Evolutionary conservation across 257 asterid genomes (phyloP).

Genomic region (Ophiorrhiza pumila): DNA sequence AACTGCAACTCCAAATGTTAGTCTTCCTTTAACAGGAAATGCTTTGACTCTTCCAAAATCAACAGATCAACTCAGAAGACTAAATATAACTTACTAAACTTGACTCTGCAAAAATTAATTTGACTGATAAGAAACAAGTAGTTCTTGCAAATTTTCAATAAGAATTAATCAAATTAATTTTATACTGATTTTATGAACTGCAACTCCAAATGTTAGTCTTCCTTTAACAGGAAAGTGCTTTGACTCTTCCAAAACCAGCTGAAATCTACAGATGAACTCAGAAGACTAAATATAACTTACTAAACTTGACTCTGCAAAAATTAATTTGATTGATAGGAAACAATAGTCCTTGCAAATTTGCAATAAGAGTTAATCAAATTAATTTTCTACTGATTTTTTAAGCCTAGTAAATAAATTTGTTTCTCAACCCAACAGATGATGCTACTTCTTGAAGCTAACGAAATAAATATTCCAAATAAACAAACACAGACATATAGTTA

Average conservation of each 20-base stretch:
- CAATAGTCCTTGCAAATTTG: too few relatives aligned
- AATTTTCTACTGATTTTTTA: background rate
- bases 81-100: background rate
- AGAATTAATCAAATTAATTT: background rate
- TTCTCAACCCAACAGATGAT: background rate
- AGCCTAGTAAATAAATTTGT: background rate
- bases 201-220: background rate
- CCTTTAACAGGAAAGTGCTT: background rate
- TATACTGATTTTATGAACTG: background rate
- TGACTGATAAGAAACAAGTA: too few relatives aligned
- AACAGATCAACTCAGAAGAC: background rate
- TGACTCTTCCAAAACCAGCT: background rate
- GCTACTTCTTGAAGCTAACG: background rate
- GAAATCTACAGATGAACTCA: too few relatives aligned
- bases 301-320: background rate
- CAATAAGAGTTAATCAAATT: background rate
- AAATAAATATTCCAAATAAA: background rate
- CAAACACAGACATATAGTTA: background rate
- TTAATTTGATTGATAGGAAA: too few relatives aligned
- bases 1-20: background rate
- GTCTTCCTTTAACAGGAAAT: background rate
- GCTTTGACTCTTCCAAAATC: background rate
- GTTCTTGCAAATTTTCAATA: too few relatives aligned
- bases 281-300: background rate
- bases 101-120: background rate